Conservation (phyloP, 2,329 filamentous ascomycete genomes). For the Eurotiales sp. region DNA sequence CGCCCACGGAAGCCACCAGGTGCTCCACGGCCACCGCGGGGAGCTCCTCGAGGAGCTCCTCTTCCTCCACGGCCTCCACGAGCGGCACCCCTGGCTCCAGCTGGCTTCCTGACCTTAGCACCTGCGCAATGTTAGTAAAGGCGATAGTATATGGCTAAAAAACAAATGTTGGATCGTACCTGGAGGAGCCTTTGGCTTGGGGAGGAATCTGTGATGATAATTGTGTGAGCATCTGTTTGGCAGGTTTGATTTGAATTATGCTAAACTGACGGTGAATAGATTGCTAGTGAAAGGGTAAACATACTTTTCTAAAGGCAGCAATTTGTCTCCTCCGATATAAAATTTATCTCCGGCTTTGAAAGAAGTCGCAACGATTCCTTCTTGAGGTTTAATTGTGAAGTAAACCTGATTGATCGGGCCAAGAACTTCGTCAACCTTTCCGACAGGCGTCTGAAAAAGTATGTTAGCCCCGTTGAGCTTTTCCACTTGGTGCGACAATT, state of each 20-base stretch:
- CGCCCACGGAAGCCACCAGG: constrained; percentile 39
- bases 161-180: constrained; percentile 31
- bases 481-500: neutral
- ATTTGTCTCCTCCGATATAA: constrained; percentile 91
- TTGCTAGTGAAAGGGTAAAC: no score
- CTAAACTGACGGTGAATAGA: no score
- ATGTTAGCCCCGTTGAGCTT: neutral
- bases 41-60: constrained; percentile 44
- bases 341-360: constrained; percentile 98
- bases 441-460: constrained; percentile 67
- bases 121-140: constrained; percentile 43
- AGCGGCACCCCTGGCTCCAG: constrained; percentile 53
- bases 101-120: constrained; percentile 65
- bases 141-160: constrained; percentile 8
- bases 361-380: constrained; percentile 89
- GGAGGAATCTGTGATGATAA: constrained; percentile 73
- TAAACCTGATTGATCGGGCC: constrained; percentile 96
- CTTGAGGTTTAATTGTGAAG: constrained; percentile 96
- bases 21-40: constrained; percentile 48
- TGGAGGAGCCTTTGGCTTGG: constrained; percentile 76
- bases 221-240: no score
- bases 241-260: no score
- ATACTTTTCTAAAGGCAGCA: constrained; percentile 82
- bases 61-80: constrained; percentile 49
- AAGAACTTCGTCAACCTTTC: constrained; percentile 97